phyloP scores from a whole-genome alignment of 148 eudicot species.

The Rhododendron ferrugineum region DNA sequence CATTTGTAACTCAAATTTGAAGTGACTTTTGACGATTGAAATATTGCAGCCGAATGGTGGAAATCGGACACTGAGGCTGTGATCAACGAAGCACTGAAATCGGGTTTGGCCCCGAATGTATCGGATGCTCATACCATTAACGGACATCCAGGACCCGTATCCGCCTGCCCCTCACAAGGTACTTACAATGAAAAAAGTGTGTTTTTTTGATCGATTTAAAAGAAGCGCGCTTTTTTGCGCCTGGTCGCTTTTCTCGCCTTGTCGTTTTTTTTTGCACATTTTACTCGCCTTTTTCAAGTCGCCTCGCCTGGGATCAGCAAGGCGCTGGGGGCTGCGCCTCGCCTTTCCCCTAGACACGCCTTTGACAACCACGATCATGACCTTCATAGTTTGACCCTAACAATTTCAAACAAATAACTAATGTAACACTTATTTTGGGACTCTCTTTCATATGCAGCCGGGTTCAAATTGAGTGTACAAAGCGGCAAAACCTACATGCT shows the following conservation, averaged over 20 bases:
- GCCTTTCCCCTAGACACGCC: no score
- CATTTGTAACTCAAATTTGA: neutral
- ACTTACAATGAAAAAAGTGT: neutral
- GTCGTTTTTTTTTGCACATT: no score
- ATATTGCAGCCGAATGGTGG: constrained; percentile 56
- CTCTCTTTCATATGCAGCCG: constrained; percentile 11
- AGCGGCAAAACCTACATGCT: constrained; percentile 46
- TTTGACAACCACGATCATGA: no score
- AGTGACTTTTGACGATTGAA: neutral
- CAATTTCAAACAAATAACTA: neutral
- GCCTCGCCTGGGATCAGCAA: no score
- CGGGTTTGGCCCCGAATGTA: constrained; percentile 52
- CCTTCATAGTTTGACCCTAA: neutral
- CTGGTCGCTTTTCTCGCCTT: no score
- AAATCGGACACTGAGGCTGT: constrained; percentile 50
- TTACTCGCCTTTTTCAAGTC: no score
- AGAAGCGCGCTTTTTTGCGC: no score
- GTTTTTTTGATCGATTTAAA: no score
- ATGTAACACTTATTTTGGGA: neutral
- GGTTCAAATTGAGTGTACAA: constrained; percentile 34
- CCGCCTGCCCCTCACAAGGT: constrained; percentile 38
- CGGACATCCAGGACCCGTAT: constrained; percentile 44
- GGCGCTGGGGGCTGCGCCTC: no score
- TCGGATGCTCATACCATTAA: constrained; percentile 63
- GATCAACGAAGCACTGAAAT: constrained; percentile 42